Evolutionary conservation across 1,139 yeast genomes (phyloP), one percentile per base, ranked within the genome.

Genomic region (Lizanozyma gosingica): DNA sequence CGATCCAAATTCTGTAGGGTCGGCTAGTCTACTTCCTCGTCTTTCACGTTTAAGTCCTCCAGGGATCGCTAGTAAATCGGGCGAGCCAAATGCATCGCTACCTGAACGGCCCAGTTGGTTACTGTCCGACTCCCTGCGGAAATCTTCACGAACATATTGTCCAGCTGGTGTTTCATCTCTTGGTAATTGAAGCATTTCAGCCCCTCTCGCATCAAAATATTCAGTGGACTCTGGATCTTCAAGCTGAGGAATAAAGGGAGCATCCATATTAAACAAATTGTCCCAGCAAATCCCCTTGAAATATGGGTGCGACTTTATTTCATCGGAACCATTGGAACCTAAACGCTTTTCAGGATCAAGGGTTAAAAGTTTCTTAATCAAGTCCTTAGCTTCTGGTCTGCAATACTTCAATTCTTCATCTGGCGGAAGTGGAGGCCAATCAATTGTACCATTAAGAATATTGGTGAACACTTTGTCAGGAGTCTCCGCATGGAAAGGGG

Each of bases 181-280:
- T 0, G 83, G 83, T 42, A 85, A 80, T 43, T 74, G 78, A 3
- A 73, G 68, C 45, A 82, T 59, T 14, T 71, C 77, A 0, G 97
- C 97, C 4, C 99, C 99, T 49, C 99, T 76, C 8, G 75, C 54
- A 53, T 94, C 98, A 60, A 92, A 94, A 55, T 92, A 92, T 43
- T 88, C 95, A 0, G 97, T 90, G 42, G 82, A 80, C 52, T 85
- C 95, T 0, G 96, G 96, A 50, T 87, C 75, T 14, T 83, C 88
- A 14, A 77, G 63, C 4, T 65, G 63, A 0, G 99, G 99, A 6
- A 88, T 80, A 62, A 92, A 94, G 0, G 94, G 77, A 0, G 96
- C 94, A 29, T 78, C 83, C 46, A 78, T 86, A 11, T 71, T 74
- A 58, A 83, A 87, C 14, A 94, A 67, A 0, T 69, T 67, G 27